A percentile compares a stretch with the other conserved stretches of the same genome.
Conservation (phyloP, 768 basidiomycete species). For the Russula sp. region DNA sequence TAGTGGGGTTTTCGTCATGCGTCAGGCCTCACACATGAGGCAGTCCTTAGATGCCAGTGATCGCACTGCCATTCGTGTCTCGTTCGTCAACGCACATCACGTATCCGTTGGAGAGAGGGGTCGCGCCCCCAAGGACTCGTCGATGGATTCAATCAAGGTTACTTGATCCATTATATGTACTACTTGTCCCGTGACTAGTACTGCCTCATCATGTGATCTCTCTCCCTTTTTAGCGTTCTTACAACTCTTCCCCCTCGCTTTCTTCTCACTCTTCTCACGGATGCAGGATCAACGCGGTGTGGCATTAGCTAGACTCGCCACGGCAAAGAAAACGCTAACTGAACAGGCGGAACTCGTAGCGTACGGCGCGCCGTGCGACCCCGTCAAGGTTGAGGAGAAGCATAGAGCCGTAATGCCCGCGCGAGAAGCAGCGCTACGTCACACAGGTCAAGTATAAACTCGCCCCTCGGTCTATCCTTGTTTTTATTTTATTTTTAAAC, state of each 20-base stretch:
- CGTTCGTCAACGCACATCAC: no score
- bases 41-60: no score
- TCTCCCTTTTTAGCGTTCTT: neutral
- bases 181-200: no score
- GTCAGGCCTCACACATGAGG: no score
- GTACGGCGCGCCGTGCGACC: conserved; percentile 76
- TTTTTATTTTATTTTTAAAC: neutral
- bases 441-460: conserved; percentile 65
- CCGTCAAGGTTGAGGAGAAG: conserved; percentile 71
- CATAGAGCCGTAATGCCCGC: conserved; percentile 66
- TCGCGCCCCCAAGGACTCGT: no score
- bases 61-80: no score
- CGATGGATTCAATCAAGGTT: no score
- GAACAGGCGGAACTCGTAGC: conserved; percentile 59
- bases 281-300: conserved; percentile 51
- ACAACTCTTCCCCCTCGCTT: neutral
- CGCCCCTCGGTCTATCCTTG: neutral
- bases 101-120: no score
- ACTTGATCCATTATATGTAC: no score
- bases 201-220: no score
- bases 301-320: conserved; percentile 45
- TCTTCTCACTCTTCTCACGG: neutral
- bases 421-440: conserved; percentile 76
- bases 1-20: no score
- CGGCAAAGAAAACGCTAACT: conserved; percentile 43